phyloP scores from a whole-genome alignment of 2,329 filamentous ascomycete genomes.

The Hypocreales sp. region DNA sequence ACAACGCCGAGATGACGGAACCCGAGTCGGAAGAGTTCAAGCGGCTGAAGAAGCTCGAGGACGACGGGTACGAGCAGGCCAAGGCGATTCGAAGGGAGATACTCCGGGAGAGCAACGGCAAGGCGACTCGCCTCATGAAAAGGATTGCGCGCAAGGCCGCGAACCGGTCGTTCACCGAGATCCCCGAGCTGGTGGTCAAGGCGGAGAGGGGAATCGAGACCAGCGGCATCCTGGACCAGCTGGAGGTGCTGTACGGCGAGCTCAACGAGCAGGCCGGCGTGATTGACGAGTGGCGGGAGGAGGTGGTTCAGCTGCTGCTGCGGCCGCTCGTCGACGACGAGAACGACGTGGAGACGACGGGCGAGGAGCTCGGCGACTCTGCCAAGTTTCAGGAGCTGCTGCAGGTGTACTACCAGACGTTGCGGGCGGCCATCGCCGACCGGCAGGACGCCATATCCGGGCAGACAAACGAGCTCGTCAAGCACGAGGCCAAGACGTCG shows the following conservation, averaged over 20 bases:
- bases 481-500: slow-evolving; percentile 53
- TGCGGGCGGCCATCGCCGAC: slow-evolving; percentile 65
- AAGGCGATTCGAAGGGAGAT: slow-evolving; percentile 68
- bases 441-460: slow-evolving; percentile 64
- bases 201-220: slow-evolving; percentile 56
- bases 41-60: slow-evolving; percentile 53
- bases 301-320: slow-evolving; percentile 55
- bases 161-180: slow-evolving; percentile 40
- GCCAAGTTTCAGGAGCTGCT: slow-evolving; percentile 80
- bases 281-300: slow-evolving; percentile 60
- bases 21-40: slow-evolving; percentile 53
- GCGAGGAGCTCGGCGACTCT: slow-evolving; percentile 80
- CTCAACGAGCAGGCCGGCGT: slow-evolving; percentile 59
- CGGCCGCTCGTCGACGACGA: slow-evolving; percentile 74
- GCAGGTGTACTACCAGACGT: slow-evolving; percentile 68
- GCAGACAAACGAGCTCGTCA: slow-evolving; percentile 57
- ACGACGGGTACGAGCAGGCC: slow-evolving; percentile 59
- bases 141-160: slow-evolving; percentile 37
- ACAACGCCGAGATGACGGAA: slow-evolving; percentile 44
- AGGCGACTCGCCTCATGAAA: slow-evolving; percentile 37
- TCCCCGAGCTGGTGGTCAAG: slow-evolving; percentile 40
- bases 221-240: slow-evolving; percentile 44
- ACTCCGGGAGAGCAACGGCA: slow-evolving; percentile 34
- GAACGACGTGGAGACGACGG: slow-evolving; percentile 55
- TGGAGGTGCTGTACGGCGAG: slow-evolving; percentile 47